Base-by-base conservation (phyloP, 345 rosid species). In the Boechera divaricarpa region DNA sequence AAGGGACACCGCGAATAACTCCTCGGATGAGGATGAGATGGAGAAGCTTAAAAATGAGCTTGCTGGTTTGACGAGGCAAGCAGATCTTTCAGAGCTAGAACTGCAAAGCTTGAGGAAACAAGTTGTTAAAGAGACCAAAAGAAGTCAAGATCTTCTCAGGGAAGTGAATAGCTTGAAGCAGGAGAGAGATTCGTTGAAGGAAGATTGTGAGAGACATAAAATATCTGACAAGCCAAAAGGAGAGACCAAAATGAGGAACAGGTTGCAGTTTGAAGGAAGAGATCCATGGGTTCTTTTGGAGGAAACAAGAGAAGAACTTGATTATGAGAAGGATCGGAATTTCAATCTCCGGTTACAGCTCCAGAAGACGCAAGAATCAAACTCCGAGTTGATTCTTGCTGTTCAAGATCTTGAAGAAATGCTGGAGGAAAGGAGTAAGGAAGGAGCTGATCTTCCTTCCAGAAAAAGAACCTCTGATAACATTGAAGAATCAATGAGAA, bases 291-390 rank as follows among this genome's bases (percentile, higher is more conserved):
- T 76, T 78, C 86, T 86, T 78, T 47, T 90, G 41, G 91, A 87
- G 70, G 99, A 92, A 79, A 80, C 88, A 44, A 85, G 89, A 84
- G 88, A 89, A 67, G 97, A 93, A 42, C 85, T 91, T 56, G 79
- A 77, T 63, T 81, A 89, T 5, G 98, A 93, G 81, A 89, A 91
- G 83, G 94, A 86, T 56, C 80, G 82, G 31, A 92, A 86, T 69
- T 70, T 84, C 44, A 87, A 88, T 81, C 88, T 95, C 60, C 86
- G 84, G 79, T 59, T 84, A 80, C 99, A 95, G 78, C 86, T 92
- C 39, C 90, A 87, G 84, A 95, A 95, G 83, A 91, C 92, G 2
- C 96, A 84, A 72, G 97, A 95, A 69, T 87, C 98, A 24, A 95
- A 95, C 74, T 74, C 90, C 0, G 97, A 95, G 87, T 76, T 95